Percentiles rank a stretch among this genome's conserved stretches.
These are phyloP conservation scores for Geranium rotundifolium DNA, from an alignment of 345 rosid genomes.

Conservation along the genomic window DNA sequence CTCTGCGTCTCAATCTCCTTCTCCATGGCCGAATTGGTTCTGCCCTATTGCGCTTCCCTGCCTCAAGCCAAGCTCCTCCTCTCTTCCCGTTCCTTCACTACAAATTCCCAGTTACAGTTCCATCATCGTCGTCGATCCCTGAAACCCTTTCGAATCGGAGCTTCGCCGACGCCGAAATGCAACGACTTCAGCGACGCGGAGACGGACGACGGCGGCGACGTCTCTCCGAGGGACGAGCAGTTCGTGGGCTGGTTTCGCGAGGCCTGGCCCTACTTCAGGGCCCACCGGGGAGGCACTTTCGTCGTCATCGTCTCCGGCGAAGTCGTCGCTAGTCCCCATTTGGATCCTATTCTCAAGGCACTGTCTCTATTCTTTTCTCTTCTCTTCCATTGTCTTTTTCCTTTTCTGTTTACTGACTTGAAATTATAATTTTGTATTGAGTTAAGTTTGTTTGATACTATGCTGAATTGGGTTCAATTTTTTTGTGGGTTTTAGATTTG, in stretches of 20 bases:
- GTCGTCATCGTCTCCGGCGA: conserved; percentile 67
- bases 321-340: conserved; percentile 38
- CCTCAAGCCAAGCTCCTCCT: not conserved
- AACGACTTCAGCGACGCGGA: conserved; percentile 27
- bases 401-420: not conserved
- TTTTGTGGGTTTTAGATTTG: not conserved
- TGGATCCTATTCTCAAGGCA: conserved; percentile 73
- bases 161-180: conserved; percentile 16
- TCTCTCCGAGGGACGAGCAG: conserved; percentile 42
- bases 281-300: conserved; percentile 66
- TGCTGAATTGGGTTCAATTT: not conserved
- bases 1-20: conserved; percentile 6
- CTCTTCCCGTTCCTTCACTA: not conserved
- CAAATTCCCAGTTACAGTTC: not conserved
- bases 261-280: conserved; percentile 97
- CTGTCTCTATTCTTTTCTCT: not conserved
- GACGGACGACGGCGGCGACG: conserved; percentile 9
- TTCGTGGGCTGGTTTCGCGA: conserved; percentile 96
- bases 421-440: not conserved
- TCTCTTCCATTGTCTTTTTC: not conserved
- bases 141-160: not conserved
- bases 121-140: conserved; percentile 1
- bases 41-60: not conserved
- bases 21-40: not conserved
- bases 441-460: not conserved